Base-by-base conservation (phyloP, 2,329 filamentous ascomycete species). In the Arthrinium puccinioides region DNA sequence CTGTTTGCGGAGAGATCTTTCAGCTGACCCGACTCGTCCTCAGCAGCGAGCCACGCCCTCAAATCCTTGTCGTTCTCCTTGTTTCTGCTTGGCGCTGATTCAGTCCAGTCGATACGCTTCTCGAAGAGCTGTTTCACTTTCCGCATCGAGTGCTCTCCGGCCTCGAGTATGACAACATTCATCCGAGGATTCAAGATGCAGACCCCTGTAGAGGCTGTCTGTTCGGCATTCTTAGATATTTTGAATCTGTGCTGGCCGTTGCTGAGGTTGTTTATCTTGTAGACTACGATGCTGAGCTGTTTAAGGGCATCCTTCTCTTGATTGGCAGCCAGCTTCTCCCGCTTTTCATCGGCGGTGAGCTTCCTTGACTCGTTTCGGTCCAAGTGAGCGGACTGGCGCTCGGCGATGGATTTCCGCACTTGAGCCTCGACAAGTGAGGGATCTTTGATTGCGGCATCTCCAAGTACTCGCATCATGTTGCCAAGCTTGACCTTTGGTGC, bases 401-500 rank as follows among this genome's bases (percentile, higher is more conserved):
- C 88, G 20, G 84, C 84, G 47, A 98, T 96, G 60, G 98, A 88
- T 37, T 82, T 76, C 59, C 94, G 95, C 36, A 98, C 92, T 18
- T 87, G 81, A 35, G 88, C 87, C 64, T 98, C 92, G 31, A 98
- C 92, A 4, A 92, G 92, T 1, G 94, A 98, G 6, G 92, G 92
- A 62, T 98, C 92, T 56, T 95, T 94, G 48, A 98, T 90, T 14
- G 75, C 75, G 61, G 87, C 83, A 56, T 96, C 87, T 44, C 92
- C 92, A 39, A 96, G 72, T 21, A 98, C 92, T 40, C 89, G 83
- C 92, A 98, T 98, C 56, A 98, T 76, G 60, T 98, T 98, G 40
- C 84, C 86, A 62, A 94, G 94, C 66, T 96, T 97, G 49, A 98
- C 87, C 63, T 97, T 98, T 9, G 92, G 90, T 19, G 89, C 84